Evolutionary conservation across 352 stramenopile genomes (phyloP), one percentile per base, ranked within the genome.

Genomic region (Phytophthora pseudosyringae): DNA sequence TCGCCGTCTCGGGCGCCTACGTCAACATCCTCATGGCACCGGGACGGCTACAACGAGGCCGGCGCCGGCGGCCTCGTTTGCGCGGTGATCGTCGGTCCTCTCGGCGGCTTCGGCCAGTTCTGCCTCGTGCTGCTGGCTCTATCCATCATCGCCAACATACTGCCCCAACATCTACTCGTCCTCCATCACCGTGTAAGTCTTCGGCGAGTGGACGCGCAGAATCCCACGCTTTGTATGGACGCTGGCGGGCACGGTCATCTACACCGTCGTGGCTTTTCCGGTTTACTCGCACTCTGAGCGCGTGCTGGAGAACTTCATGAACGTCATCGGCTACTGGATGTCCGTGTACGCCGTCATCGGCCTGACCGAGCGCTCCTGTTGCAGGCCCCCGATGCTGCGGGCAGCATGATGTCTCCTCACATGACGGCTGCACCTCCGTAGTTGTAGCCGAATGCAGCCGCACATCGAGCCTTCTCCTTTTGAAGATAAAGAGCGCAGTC

Each of bases 131-230:
- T 83, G 25, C 25, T 83, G 56, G 75, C 75, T 29, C 71, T 83
- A 7, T 83, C 75, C n/a, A 80, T 76, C 50, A 69, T 83, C 46
- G 75, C 75, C 55, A 80, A 80, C 68, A 83, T n/a, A 83, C 74
- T 78, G 74, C 62, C 71, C 74, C 43, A 83, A 83, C 61, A 78
- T 83, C 65, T 83, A 83, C 67, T 83, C 74, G 53, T 68, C 80
- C 57, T 67, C 71, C 48, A 68, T 83, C 50, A 80, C 63, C 31
- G 50, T 83, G 16, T 59, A 83, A 47, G 74, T 83, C 9, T 76
- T 83, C 46, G 74, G 71, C 6, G 26, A 35, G 21, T 80, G 73
- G 73, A 78, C 67, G 8, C 41, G 54, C 32, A 56, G 29, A 35
- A 75, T 82, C 56, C 74, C 74, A 32, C 74, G 74, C 7, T 67